A percentile compares a stretch with the other conserved stretches of the same genome.
These are phyloP conservation scores for Ceratocystis lukuohia DNA, from an alignment of 2,329 filamentous ascomycete species.

Conservation along the genomic window DNA sequence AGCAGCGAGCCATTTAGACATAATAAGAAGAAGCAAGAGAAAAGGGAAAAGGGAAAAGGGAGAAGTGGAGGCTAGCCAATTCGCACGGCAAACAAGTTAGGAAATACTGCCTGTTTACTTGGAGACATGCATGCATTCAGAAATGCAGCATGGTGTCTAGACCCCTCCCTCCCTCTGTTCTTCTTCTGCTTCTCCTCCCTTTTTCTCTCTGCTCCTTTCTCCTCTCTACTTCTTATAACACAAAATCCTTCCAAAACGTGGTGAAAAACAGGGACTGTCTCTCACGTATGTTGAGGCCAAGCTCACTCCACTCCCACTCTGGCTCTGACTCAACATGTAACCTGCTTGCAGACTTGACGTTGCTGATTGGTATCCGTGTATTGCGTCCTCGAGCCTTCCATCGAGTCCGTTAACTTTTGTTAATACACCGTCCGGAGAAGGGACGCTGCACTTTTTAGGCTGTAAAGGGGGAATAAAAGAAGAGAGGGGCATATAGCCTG, in stretches of 20 bases:
- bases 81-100: not conserved
- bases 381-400: no score
- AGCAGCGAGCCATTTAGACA: not conserved
- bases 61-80: not conserved
- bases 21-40: not conserved
- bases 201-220: not conserved
- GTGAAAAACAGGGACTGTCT: slow-evolving; percentile 1
- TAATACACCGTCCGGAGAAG: not conserved
- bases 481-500: not conserved
- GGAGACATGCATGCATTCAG: not conserved
- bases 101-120: not conserved
- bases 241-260: slow-evolving; percentile 4
- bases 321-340: no score
- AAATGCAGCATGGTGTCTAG: not conserved
- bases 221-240: not conserved
- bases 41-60: not conserved
- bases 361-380: no score
- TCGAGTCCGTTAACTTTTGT: no score
- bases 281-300: not conserved
- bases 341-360: no score
- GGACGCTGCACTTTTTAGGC: not conserved
- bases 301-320: not conserved
- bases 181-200: not conserved
- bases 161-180: not conserved
- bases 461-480: not conserved